These are phyloP conservation scores for Cyclotella kingstonii DNA, from an alignment of 108 stramenopile genomes.

Conservation along the genomic window DNA sequence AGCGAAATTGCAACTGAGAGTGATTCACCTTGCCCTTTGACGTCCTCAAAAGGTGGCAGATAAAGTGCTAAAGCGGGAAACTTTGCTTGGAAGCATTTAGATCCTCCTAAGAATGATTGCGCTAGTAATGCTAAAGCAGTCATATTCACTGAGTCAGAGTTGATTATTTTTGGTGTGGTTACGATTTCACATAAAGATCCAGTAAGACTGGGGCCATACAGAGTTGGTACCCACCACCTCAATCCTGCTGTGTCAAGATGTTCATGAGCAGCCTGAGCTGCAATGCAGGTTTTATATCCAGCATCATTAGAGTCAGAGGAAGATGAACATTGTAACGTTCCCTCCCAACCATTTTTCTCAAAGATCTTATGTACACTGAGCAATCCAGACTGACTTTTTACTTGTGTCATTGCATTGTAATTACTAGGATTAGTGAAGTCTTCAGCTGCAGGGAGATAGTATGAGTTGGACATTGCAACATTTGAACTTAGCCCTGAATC, in stretches of 20 bases:
- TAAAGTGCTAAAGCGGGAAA: slow-evolving; percentile 55
- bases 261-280: slow-evolving; percentile 57
- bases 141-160: slow-evolving; percentile 30
- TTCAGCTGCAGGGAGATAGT: slow-evolving; percentile 3
- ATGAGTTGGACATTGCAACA: neutral
- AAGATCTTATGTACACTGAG: slow-evolving; percentile 55
- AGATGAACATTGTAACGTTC: slow-evolving; percentile 38
- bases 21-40: slow-evolving; percentile 22
- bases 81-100: slow-evolving; percentile 29
- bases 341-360: slow-evolving; percentile 65
- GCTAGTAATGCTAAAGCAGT: slow-evolving; percentile 48
- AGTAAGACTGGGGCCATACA: slow-evolving; percentile 59
- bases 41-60: slow-evolving; percentile 13
- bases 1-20: slow-evolving; percentile 70
- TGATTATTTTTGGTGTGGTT: slow-evolving; percentile 31
- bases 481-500: neutral
- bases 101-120: slow-evolving; percentile 52
- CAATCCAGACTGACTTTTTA: slow-evolving; percentile 59
- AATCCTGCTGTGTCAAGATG: slow-evolving; percentile 60
- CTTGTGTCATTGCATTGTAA: slow-evolving; percentile 48
- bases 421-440: slow-evolving; percentile 8
- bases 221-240: slow-evolving; percentile 81
- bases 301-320: slow-evolving; percentile 38
- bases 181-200: slow-evolving; percentile 77
- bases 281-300: slow-evolving; percentile 73